A percentile compares a stretch with the other conserved stretches of the same genome.
Evolutionary conservation across 305 asterid species (phyloP).

Genomic region (Andrographis paniculata): DNA sequence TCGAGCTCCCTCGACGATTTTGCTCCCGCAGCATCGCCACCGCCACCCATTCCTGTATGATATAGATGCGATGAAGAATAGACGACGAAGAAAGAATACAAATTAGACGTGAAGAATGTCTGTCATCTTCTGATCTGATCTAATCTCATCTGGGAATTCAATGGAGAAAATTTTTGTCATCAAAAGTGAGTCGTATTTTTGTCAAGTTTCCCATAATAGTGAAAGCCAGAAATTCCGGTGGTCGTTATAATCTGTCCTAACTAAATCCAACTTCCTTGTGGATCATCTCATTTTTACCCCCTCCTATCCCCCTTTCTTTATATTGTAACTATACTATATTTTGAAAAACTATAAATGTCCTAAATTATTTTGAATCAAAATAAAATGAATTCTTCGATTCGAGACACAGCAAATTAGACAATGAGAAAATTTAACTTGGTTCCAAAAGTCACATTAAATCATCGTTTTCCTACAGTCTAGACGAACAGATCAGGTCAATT

Average conservation of each 20-base stretch:
- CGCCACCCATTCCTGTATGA: neutral
- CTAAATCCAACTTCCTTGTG: neutral
- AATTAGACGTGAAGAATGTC: neutral
- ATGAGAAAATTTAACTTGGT: neutral
- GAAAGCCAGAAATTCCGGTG: conserved; percentile 1
- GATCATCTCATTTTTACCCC: no score
- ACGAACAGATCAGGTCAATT: neutral
- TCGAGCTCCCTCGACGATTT: conserved; percentile 49
- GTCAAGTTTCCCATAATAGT: conserved; percentile 21
- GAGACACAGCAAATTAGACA: neutral
- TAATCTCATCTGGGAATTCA: no score
- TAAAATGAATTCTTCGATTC: no score
- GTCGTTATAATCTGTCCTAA: neutral
- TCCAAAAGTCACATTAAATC: neutral
- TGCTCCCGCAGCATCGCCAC: conserved; percentile 29
- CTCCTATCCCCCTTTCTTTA: no score
- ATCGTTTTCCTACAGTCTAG: neutral
- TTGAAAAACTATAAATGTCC: no score
- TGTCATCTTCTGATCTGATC: conserved; percentile 9
- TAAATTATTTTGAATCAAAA: no score
- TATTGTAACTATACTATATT: no score
- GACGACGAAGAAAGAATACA: neutral
- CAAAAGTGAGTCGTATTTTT: conserved; percentile 2
- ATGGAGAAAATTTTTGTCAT: conserved; percentile 11
- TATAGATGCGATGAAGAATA: neutral